phyloP scores from a whole-genome alignment of 805 yeast species.

The Candida loeiensis region DNA sequence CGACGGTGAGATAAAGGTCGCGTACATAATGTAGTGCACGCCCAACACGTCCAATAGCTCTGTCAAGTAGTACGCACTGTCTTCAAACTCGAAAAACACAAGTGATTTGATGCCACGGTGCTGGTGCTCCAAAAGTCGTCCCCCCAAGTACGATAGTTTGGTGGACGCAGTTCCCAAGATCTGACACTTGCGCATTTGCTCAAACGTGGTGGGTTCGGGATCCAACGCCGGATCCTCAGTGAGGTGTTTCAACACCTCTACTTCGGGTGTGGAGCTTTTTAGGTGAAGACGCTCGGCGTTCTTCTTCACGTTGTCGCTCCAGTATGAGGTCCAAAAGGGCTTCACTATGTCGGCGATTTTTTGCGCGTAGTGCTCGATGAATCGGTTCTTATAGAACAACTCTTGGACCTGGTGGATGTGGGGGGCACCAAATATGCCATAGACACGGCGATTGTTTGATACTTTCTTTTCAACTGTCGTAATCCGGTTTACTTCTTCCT shows the following conservation, averaged over 20 bases:
- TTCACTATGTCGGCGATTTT: conserved; percentile 33
- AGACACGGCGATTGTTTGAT: too few species aligned
- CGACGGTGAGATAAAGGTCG: conserved; percentile 51
- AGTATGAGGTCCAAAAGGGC: conserved; percentile 53
- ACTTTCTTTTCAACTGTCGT: too few species aligned
- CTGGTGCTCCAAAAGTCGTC: conserved; percentile 54
- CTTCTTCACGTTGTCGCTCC: conserved; percentile 43
- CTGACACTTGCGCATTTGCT: conserved; percentile 26
- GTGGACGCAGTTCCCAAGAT: conserved; percentile 63
- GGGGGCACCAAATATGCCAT: conserved; percentile 55
- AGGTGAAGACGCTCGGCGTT: conserved; percentile 5
- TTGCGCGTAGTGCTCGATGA: conserved; percentile 29
- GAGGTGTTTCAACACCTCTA: too few species aligned
- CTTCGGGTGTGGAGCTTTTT: neutral
- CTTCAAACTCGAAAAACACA: conserved; percentile 69
- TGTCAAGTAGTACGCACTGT: conserved; percentile 63
- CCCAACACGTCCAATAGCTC: conserved; percentile 64
- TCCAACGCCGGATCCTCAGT: too few species aligned
- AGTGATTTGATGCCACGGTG: conserved; percentile 47
- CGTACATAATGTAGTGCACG: conserved; percentile 57
- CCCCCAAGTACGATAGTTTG: conserved; percentile 57
- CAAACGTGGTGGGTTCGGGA: neutral
- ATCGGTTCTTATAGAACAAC: conserved; percentile 51
- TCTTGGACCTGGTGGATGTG: conserved; percentile 51
- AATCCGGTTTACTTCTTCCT: too few species aligned